Conservation (phyloP, 176 grass and related monocot genomes). For the Themeda triandra region DNA sequence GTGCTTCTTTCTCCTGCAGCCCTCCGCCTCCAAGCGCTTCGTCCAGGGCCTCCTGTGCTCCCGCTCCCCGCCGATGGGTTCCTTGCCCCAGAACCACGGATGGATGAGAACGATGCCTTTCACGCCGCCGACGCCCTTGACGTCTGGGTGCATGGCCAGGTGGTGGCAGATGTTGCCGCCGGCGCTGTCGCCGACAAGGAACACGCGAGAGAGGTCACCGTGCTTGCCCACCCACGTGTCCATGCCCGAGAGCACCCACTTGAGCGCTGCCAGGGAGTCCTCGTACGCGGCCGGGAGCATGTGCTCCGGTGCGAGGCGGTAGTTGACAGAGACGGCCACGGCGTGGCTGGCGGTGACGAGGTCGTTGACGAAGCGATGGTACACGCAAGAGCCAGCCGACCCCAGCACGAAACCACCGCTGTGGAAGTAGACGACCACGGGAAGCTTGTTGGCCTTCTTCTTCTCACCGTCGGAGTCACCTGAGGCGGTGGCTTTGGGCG, state of each 20-base stretch:
- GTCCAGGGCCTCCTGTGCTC: not conserved
- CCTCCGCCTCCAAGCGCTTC: not conserved
- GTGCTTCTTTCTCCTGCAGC: not conserved
- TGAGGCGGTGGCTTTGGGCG: not conserved
- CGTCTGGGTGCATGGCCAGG: conserved; percentile 33
- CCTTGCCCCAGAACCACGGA: conserved; percentile 49
- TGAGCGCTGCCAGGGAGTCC: conserved; percentile 30
- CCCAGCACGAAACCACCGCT: conserved; percentile 43
- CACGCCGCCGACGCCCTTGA: not conserved
- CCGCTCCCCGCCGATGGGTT: conserved; percentile 22
- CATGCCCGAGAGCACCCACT: conserved; percentile 8
- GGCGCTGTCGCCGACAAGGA: conserved; percentile 45
- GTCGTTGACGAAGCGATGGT: conserved; percentile 52
- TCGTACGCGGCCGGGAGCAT: conserved; percentile 46
- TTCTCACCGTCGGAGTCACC: not conserved
- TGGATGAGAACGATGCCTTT: conserved; percentile 40
- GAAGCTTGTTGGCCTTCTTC: conserved; percentile 5
- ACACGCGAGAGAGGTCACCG: conserved; percentile 23
- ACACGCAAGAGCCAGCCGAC: conserved; percentile 24
- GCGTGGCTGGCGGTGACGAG: not conserved
- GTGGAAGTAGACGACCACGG: conserved; percentile 53
- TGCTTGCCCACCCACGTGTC: conserved; percentile 39
- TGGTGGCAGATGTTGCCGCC: conserved; percentile 53
- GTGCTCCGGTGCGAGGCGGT: conserved; percentile 43
- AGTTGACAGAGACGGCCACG: conserved; percentile 35